phyloP scores from a whole-genome alignment of 805 yeast species.

The Candida koratica region DNA sequence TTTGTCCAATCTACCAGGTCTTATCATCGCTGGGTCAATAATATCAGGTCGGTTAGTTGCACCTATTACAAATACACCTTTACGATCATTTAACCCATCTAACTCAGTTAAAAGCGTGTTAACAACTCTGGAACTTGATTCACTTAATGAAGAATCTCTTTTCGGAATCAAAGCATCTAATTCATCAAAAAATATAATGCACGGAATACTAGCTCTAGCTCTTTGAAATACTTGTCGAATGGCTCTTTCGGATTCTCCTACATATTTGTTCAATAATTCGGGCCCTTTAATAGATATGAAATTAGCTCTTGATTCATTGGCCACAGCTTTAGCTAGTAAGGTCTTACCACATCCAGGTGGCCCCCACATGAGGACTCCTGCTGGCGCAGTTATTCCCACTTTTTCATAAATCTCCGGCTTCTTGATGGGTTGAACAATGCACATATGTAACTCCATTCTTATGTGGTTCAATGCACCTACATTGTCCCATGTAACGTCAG shows the following conservation, averaged over 20 bases:
- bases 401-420: constrained; percentile 84
- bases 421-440: constrained; percentile 93
- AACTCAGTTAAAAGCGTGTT: constrained; percentile 90
- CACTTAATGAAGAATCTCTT: constrained; percentile 84
- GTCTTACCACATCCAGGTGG: constrained; percentile 99
- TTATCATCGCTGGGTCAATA: constrained; percentile 96
- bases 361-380: constrained; percentile 97
- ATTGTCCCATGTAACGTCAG: constrained; percentile 93
- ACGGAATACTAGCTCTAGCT: constrained; percentile 90
- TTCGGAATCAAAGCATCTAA: constrained; percentile 94
- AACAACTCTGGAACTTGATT: constrained; percentile 88
- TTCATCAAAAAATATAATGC: constrained; percentile 94
- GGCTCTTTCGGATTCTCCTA: constrained; percentile 93
- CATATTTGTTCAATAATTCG: constrained; percentile 87
- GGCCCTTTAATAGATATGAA: constrained; percentile 96
- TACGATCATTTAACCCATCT: constrained; percentile 89
- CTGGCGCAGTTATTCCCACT: constrained; percentile 94
- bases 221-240: constrained; percentile 89
- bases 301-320: constrained; percentile 94
- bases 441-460: constrained; percentile 91
- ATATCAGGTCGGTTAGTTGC: constrained; percentile 98
- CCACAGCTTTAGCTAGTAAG: constrained; percentile 92
- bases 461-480: constrained; percentile 85
- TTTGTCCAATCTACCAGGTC: constrained; percentile 95
- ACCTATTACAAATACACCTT: constrained; percentile 91